phyloP scores from a whole-genome alignment of 2,329 filamentous ascomycete genomes.

The Cadophora luteo-olivacea region DNA sequence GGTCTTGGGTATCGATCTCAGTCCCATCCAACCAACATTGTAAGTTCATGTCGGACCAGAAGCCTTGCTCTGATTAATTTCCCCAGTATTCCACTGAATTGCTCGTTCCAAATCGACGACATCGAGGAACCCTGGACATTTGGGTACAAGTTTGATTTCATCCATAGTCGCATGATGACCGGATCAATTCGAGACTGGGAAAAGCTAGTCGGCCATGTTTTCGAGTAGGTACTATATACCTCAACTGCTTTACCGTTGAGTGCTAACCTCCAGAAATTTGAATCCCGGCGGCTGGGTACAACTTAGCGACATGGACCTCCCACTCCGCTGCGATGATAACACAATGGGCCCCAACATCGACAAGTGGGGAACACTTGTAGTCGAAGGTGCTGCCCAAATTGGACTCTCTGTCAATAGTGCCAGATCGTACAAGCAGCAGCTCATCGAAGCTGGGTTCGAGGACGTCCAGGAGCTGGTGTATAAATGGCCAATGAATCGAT shows the following conservation, averaged over 20 bases:
- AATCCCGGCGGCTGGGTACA: neutral
- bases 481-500: constrained; percentile 57
- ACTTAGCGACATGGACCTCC: neutral
- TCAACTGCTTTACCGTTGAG: neutral
- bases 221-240: neutral
- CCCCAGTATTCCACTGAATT: neutral
- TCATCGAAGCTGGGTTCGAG: neutral
- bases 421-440: neutral
- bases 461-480: constrained; percentile 49
- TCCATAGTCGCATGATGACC: neutral
- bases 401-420: neutral
- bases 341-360: neutral
- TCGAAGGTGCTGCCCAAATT: neutral
- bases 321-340: neutral
- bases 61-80: neutral
- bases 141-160: neutral
- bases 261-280: neutral
- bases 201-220: neutral
- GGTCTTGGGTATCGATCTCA: neutral
- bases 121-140: neutral
- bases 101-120: neutral
- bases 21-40: neutral
- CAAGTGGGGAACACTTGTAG: neutral
- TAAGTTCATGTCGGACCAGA: neutral
- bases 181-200: neutral